A percentile compares a stretch with the other conserved stretches of the same genome.
These are phyloP conservation scores for Lentinula guzmanii DNA, from an alignment of 768 basidiomycete species.

Conservation along the genomic window DNA sequence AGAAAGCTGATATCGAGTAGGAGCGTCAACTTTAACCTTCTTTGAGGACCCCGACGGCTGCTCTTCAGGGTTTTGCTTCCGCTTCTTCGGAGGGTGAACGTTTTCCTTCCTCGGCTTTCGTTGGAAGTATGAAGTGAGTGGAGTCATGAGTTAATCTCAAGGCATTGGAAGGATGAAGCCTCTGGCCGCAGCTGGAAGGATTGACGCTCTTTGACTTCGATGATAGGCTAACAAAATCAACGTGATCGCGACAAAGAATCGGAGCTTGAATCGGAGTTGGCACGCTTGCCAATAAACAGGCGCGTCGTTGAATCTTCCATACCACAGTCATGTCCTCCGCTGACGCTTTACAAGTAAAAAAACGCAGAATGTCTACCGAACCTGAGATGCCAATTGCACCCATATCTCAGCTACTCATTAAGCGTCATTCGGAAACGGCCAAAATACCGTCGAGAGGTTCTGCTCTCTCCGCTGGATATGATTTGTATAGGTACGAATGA, in stretches of 20 bases:
- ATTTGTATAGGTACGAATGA: slow-evolving; percentile 76
- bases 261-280: slow-evolving; percentile 26
- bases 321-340: slow-evolving; percentile 14
- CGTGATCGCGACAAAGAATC: background rate
- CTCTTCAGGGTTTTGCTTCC: background rate
- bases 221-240: background rate
- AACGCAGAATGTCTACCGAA: slow-evolving; percentile 51
- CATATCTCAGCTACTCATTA: slow-evolving; percentile 63
- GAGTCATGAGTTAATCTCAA: background rate
- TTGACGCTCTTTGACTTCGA: background rate
- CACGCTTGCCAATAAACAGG: slow-evolving; percentile 25
- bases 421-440: slow-evolving; percentile 78
- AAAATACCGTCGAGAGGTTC: slow-evolving; percentile 85
- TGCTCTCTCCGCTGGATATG: slow-evolving; percentile 86
- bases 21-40: background rate
- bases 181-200: background rate
- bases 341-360: slow-evolving; percentile 41
- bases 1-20: background rate
- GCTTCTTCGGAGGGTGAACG: background rate
- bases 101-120: slow-evolving; percentile 6
- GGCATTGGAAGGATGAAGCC: background rate
- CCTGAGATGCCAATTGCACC: slow-evolving; percentile 29
- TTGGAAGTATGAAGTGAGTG: slow-evolving; percentile 15
- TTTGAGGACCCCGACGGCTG: background rate
- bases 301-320: slow-evolving; percentile 17